Conservation (phyloP, 371 early-diverging fungal genomes). For the Apophysomyces sp. region DNA sequence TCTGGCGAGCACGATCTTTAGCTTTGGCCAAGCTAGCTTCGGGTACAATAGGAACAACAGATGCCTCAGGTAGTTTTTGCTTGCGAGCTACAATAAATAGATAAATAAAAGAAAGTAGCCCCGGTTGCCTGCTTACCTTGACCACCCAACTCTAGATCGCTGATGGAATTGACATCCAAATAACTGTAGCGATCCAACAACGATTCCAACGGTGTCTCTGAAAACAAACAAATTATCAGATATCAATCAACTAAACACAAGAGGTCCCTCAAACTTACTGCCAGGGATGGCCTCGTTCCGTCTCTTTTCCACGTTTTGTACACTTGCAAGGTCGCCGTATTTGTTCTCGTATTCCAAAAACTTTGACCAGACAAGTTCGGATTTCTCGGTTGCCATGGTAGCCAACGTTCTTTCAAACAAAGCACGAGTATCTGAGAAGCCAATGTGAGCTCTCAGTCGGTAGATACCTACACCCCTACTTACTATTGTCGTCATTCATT, state of each 20-base stretch:
- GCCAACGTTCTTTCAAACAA: conserved; percentile 82
- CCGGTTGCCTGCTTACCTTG: conserved; percentile 31
- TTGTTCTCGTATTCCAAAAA: conserved; percentile 84
- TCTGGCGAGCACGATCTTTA: conserved; percentile 26
- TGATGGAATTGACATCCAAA: conserved; percentile 58
- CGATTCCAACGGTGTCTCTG: conserved; percentile 43
- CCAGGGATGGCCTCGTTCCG: conserved; percentile 68
- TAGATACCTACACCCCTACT: conserved; percentile 5
- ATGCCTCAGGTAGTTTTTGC: conserved; percentile 7
- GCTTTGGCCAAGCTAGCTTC: conserved; percentile 5
- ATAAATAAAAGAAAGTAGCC: too few relatives aligned
- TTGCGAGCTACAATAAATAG: conserved; percentile 7
- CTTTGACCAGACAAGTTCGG: conserved; percentile 76
- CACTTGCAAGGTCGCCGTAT: conserved; percentile 80
- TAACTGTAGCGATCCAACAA: conserved; percentile 69
- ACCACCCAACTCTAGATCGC: conserved; percentile 54
- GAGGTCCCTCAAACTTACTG: conserved; percentile 33
- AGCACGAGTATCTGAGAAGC: conserved; percentile 76
- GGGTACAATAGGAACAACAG: conserved; percentile 1
- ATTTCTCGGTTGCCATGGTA: conserved; percentile 70
- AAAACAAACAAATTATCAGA: too few relatives aligned
- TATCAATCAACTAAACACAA: too few relatives aligned
- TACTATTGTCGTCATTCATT: conserved; percentile 90
- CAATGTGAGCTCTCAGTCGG: too few relatives aligned
- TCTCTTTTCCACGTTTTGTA: conserved; percentile 78